Evolutionary conservation across 352 stramenopile genomes (phyloP), one percentile per base, ranked within the genome.

Genomic region (Phytopythium vexans): DNA sequence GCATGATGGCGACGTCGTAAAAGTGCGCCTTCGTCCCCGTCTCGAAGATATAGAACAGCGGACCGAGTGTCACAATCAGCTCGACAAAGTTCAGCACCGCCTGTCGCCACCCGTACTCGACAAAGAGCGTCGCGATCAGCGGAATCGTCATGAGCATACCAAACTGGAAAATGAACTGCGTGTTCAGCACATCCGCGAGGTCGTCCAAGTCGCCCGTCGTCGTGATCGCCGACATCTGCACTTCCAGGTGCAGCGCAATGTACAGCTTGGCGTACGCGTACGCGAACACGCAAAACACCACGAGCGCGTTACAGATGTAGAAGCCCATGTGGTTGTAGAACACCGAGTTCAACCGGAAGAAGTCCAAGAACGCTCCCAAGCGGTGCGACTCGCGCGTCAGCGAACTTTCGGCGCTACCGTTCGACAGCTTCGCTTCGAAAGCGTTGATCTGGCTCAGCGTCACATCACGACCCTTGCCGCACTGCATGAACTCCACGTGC

Each of bases 311-410:
- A 59, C 77, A 91, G 31, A 95, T 90, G 72, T 95, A 95, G 52
- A 91, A 95, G 11, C 85, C 85, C 80, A 93, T 92, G 68, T 95
- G 82, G 3, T 81, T 79, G 64, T 95, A 95, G 57, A 92, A 95
- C 78, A 92, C 92, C 42, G 86, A 92, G 63, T 95, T 93, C 31
- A 95, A 59, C 3, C 86, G 84, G 70, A 94, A 95, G 33, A 95
- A 95, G 52, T 94, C 84, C 82, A 96, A 90, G 35, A 78, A 74
- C 33, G 70, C 58, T 15, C 77, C 82, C 86, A 96, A 94, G 45
- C 86, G 77, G 50, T 92, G 77, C 7, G 85, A 68, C 3, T 96
- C 86, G 32, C 84, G 82, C 50, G 69, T 86, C n/a, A 94, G 49
- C 32, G 82, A 92, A 40, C 72, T 88, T 59, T 96, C 86, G 31